Conservation (phyloP, 805 yeast species). For the Kluyveromyces starmeri region DNA sequence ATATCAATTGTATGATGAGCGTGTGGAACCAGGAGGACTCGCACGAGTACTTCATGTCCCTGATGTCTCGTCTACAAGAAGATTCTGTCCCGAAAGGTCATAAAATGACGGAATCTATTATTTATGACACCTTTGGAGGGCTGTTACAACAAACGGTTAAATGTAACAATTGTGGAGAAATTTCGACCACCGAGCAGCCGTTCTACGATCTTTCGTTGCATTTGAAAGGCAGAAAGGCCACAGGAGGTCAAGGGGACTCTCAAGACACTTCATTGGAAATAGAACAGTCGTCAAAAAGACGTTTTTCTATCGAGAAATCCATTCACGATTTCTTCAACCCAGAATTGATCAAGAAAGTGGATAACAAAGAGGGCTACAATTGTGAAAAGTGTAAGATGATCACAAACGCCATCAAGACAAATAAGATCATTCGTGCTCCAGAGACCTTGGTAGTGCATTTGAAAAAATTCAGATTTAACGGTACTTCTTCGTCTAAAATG, state of each 20-base stretch:
- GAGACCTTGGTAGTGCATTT: constrained; percentile 81
- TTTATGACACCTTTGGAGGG: constrained; percentile 94
- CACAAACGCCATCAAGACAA: constrained; percentile 69
- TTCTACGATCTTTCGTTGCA: constrained; percentile 87
- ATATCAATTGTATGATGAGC: constrained; percentile 91
- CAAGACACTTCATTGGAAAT: constrained; percentile 6
- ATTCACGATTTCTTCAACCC: constrained; percentile 74
- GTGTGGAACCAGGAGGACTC: constrained; percentile 98
- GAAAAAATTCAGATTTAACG: constrained; percentile 85
- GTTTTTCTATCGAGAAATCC: constrained; percentile 66
- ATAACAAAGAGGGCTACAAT: constrained; percentile 70
- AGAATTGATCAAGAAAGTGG: constrained; percentile 58
- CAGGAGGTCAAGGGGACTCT: constrained; percentile 1
- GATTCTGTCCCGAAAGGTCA: constrained; percentile 87
- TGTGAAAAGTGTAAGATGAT: constrained; percentile 79
- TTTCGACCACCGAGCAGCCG: constrained; percentile 84
- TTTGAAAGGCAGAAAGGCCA: constrained; percentile 40
- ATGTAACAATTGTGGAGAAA: constrained; percentile 73
- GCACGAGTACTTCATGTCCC: constrained; percentile 93
- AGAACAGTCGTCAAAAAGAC: constrained; percentile 20
- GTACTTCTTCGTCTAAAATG: constrained; percentile 70
- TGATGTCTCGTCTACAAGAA: constrained; percentile 80
- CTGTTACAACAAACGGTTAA: constrained; percentile 73
- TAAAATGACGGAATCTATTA: constrained; percentile 68
- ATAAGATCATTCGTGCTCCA: constrained; percentile 72